These are phyloP conservation scores for Trichoderma parareesei DNA, from an alignment of 495 filamentous ascomycete species.

Conservation along the genomic window DNA sequence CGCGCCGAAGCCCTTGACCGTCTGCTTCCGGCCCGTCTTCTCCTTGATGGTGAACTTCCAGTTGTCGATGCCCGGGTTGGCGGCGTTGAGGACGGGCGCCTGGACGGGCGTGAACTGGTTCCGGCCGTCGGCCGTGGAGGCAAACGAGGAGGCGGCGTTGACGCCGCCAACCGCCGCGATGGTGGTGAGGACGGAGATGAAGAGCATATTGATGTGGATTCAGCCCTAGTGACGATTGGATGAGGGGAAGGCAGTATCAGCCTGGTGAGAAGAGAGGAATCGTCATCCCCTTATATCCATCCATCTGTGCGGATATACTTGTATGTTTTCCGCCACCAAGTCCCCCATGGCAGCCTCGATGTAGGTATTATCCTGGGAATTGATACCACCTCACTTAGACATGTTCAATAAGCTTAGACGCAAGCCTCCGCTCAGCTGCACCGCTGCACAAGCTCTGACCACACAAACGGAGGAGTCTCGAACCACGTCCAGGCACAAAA, in stretches of 20 bases:
- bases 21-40: slow-evolving; percentile 40
- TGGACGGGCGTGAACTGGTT: slow-evolving; percentile 34
- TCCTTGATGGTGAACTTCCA: slow-evolving; percentile 44
- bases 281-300: background rate
- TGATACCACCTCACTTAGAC: background rate
- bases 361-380: too few species aligned
- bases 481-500: too few species aligned
- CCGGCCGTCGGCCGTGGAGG: slow-evolving; percentile 37
- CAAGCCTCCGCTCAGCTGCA: background rate
- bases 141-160: slow-evolving; percentile 21
- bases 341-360: too few species aligned
- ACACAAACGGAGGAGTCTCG: background rate
- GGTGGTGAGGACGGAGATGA: slow-evolving; percentile 1
- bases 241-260: background rate
- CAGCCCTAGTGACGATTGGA: background rate
- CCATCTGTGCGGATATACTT: background rate
- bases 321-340: too few species aligned
- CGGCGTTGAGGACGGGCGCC: slow-evolving; percentile 34
- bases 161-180: background rate
- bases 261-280: background rate
- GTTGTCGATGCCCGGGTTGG: slow-evolving; percentile 30
- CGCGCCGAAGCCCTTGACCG: slow-evolving; percentile 47
- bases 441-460: background rate
- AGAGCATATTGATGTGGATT: background rate
- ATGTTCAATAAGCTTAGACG: slow-evolving; percentile 1